Percentiles rank a stretch among this genome's conserved stretches.
Evolutionary conservation across 208 protist genomes (phyloP).

Genomic region (Leishmania major): DNA sequence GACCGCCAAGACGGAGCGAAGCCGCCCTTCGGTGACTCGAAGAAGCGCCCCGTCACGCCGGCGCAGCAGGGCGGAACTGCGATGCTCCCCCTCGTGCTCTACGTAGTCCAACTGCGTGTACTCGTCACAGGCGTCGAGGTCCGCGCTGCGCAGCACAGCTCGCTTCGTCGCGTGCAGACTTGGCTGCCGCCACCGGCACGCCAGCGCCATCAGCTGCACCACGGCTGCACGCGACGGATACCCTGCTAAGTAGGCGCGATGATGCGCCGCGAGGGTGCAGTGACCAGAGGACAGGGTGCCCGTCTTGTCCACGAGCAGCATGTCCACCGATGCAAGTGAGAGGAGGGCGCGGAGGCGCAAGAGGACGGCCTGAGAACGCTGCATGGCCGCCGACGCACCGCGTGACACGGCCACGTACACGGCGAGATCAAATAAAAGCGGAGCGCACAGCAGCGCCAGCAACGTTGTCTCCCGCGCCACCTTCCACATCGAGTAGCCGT

Average conservation of each 20-base stretch:
- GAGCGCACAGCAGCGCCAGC: constrained; percentile 34
- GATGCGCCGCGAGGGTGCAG: constrained; percentile 55
- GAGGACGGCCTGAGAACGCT: constrained; percentile 83
- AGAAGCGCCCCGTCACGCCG: constrained; percentile 54
- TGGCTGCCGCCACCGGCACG: constrained; percentile 76
- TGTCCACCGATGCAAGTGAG: constrained; percentile 50
- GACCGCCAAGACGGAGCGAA: constrained; percentile 59
- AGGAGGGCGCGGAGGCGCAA: constrained; percentile 85
- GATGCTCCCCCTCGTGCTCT: constrained; percentile 28
- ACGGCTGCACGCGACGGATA: constrained; percentile 43
- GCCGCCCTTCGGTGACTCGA: constrained; percentile 69
- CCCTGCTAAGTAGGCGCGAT: constrained; percentile 34
- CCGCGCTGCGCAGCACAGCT: constrained; percentile 58
- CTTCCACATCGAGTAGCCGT: not conserved
- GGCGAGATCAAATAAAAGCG: constrained; percentile 49
- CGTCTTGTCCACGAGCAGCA: constrained; percentile 91
- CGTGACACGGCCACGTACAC: constrained; percentile 58
- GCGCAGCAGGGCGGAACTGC: constrained; percentile 53
- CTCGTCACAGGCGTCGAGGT: constrained; percentile 61
- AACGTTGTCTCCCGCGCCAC: constrained; percentile 36
- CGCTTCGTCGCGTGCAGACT: constrained; percentile 60
- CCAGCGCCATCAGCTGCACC: constrained; percentile 65
- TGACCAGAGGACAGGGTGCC: constrained; percentile 92
- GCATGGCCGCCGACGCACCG: constrained; percentile 74
- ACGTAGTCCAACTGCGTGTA: constrained; percentile 52